Base-by-base conservation (phyloP, 2,329 filamentous ascomycete species). In the Epichloe uncinata region DNA sequence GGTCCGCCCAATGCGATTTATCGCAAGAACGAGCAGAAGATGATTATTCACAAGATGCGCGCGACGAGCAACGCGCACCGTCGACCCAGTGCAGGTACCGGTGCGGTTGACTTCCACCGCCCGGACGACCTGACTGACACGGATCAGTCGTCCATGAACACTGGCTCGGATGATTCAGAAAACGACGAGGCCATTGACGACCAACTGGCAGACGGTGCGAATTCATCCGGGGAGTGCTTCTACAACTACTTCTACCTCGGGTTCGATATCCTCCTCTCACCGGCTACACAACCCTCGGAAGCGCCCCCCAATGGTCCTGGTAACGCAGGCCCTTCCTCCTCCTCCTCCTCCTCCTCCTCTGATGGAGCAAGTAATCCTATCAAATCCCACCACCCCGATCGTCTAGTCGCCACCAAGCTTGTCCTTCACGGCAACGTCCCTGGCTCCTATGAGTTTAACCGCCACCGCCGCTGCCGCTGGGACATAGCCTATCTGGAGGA, bases 231-330 rank as follows among this genome's bases (percentile, higher is more conserved):
- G 4, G 87, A 94, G 62, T 89, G 84, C 56, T 98, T 97, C 64
- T 96, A 93, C 68, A 97, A 97, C 64, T 98, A 98, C 65, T 98
- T 96, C 63, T 85, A 91, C 56, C 83, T 95, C 54, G 93, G 93
- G 2, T 94, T 98, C 61, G 93, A 98, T 65, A 78, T 96, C 9
- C 75, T 97, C 5, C 78, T 98, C n/a, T 95, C 91, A 0, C 81
- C 82, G 33, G 84, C 87, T 0, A 80, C 79, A 0, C 63, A 74
- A 5, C 73, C 84, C 4, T 86, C 84, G 0, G 78, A 78, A 20
- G 71, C 72, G 6, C 82, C 85, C 0, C 84, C 12, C 69, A 20
- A 3, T 33, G 20, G 45, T 35, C 55, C 53, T 13, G 37, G n/a
- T 13, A 47, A 48, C 35, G 52, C 30, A 13, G 30, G n/a, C 26